Evolutionary conservation across 164 flowering plant species (phyloP).

Genomic region (Chimonanthus praecox): DNA sequence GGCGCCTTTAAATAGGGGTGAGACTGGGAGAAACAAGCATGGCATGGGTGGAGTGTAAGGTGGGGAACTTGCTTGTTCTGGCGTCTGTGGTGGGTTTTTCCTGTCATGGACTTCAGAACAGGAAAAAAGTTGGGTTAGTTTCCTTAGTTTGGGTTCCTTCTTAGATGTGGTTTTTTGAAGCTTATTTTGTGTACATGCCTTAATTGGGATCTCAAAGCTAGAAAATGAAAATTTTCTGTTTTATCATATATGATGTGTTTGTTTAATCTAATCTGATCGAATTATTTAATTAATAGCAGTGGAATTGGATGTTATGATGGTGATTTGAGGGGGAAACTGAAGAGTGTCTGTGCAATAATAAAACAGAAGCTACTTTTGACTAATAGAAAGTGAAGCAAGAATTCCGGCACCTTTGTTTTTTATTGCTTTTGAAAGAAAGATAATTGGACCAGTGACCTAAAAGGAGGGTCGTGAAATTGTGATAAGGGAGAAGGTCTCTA

Average conservation of each 20-base stretch:
- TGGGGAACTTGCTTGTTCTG: not conserved
- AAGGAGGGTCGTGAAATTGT: not conserved
- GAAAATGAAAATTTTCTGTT: not conserved
- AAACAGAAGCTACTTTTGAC: not conserved
- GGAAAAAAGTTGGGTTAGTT: not conserved
- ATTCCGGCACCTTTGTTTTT: not conserved
- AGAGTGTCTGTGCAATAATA: not conserved
- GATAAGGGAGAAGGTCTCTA: too few species aligned
- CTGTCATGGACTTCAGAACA: not conserved
- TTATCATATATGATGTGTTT: not conserved
- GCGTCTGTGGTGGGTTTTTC: not conserved
- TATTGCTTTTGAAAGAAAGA: conserved; percentile 1
- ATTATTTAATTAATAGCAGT: too few species aligned
- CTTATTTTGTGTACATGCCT: conserved; percentile 13
- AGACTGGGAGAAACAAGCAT: not conserved
- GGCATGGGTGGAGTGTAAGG: conserved; percentile 2
- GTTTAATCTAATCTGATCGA: too few species aligned
- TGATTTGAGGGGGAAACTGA: not conserved
- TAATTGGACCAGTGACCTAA: not conserved
- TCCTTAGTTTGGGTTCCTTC: conserved; percentile 6
- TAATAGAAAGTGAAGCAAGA: not conserved
- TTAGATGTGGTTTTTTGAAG: not conserved
- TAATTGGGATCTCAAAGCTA: not conserved
- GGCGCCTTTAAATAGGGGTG: not conserved
- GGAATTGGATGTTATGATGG: not conserved